Base-by-base conservation (phyloP, 176 grass and related monocot species). In the Oryza punctata region DNA sequence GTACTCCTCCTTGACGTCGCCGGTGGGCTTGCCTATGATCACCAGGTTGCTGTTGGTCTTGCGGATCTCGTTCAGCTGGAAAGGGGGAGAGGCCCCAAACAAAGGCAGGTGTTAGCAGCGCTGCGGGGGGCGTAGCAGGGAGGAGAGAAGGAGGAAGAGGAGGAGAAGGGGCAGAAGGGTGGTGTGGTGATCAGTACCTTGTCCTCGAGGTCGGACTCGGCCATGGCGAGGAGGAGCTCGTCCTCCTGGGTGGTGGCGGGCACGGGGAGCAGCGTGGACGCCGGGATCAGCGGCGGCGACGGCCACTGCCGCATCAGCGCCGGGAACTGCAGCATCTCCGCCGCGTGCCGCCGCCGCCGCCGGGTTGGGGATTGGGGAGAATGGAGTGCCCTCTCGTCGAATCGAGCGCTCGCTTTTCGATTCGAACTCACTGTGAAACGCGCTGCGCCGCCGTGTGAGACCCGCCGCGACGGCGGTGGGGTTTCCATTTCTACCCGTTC, bases 281-380 rank as follows among this genome's bases (percentile, higher is more conserved):
- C 89, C 6, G 93, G 96, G 69, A 99, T 93, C 25, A 99, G 87
- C 45, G 89, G 89, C 60, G 91, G 87, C 82, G 87, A 91, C 19
- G 93, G 91, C 67, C 94, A 93, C 87, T 98, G 96, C 77, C 89
- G 91, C 96, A 94, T 96, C 81, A 96, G 72, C 83, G 93, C 89
- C 70, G 93, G 96, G 59, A 95, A 99, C 81, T 94, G 96, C 46
- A 98, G 89, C 96, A 98, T 98, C 76, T 78, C 81, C n/a, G 78
- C 63, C 73, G 81, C 76, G 40, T 41, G 40, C 40, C 40, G 8
- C 38, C n/a, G 78, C 61, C 73, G 81, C 69, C 57, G 5, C 32
- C 32, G 66, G 72, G 3, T 30, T 1, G 71, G 65, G 18, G 37
- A 18, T 85, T 80, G 13, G 69, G 65, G 16, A 28, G 45, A 14